phyloP scores from a whole-genome alignment of 2,329 filamentous ascomycete species.

The Cytospora paraplurivora region DNA sequence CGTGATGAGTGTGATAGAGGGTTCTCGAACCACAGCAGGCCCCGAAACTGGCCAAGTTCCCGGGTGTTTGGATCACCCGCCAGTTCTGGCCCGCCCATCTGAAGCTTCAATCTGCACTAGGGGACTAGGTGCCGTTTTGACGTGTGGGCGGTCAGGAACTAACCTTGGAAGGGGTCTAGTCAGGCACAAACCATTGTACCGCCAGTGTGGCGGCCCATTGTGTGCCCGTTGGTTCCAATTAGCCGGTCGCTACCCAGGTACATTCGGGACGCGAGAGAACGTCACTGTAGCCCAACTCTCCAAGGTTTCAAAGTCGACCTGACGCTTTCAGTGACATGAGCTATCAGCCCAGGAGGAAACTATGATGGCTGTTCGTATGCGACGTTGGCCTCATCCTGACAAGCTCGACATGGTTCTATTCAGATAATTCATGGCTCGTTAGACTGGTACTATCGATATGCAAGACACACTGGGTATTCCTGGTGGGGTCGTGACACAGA shows the following conservation, averaged over 20 bases:
- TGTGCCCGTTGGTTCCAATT: too few relatives aligned
- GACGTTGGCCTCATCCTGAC: not conserved
- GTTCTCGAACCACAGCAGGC: not conserved
- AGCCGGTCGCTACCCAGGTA: too few relatives aligned
- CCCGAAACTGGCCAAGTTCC: too few relatives aligned
- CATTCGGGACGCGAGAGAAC: not conserved
- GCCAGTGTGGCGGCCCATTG: not conserved
- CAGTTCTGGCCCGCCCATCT: not conserved
- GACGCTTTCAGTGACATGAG: not conserved
- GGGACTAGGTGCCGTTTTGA: constrained; percentile 3
- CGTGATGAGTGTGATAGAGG: constrained; percentile 15
- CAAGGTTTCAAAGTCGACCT: not conserved
- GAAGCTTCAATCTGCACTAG: not conserved
- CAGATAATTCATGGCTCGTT: not conserved
- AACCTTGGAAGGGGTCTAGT: not conserved
- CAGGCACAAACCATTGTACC: not conserved
- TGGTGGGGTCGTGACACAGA: not conserved
- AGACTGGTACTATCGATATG: not conserved
- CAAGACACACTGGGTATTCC: not conserved
- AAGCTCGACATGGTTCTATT: not conserved
- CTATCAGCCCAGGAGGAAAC: not conserved
- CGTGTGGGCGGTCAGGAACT: not conserved
- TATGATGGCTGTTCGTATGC: not conserved
- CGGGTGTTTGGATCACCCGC: not conserved
- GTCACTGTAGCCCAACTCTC: not conserved